Evolutionary conservation across 2,329 filamentous ascomycete species (phyloP), one percentile per base, ranked within the genome.

Genomic region (Aspergillus sp.): DNA sequence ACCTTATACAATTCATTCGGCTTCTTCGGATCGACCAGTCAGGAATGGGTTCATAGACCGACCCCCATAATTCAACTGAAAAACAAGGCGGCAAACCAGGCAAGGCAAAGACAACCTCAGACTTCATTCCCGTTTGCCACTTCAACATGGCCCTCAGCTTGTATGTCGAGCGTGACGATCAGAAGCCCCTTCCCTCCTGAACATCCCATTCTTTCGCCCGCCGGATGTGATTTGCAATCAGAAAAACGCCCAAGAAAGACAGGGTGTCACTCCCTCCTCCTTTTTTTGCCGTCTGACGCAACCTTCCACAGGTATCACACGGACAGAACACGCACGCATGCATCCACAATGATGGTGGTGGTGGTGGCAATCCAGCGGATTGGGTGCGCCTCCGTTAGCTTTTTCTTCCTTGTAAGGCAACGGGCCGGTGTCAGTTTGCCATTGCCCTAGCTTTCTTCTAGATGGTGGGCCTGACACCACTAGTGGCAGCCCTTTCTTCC

Each of bases 281-380:
- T 32, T 23, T 29, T 45, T 48, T 31, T 16, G 16, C 10, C 50
- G 50, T 47, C 54, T 57, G 50, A 57, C 55, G 44, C 40, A 45
- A 11, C 47, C 52, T 47, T 49, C 53, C 34, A 54, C 25, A 47
- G 31, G 29, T 46, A 50, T 49, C 49, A 41, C 44, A 49, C 46
- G 43, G 47, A 49, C 51, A 52, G 53, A 48, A 58, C 51, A 55
- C 52, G 47, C 57, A 57, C 38, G 16, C 48, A 50, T 55, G 54
- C 50, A 57, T 55, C 53, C 53, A 60, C 52, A 38, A 38, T 16
- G 34, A 38, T 38, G 34, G 31, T 19, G 11, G 40, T n/a, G 32
- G 34, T 49, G 51, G 54, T 56, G 58, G 58, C 58, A 58, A 61
- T 54, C 53, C 50, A 52, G 40, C 48, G 23, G 46, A 46, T 53